phyloP scores from a whole-genome alignment of 352 stramenopile species.

The Globisporangium ultimum region DNA sequence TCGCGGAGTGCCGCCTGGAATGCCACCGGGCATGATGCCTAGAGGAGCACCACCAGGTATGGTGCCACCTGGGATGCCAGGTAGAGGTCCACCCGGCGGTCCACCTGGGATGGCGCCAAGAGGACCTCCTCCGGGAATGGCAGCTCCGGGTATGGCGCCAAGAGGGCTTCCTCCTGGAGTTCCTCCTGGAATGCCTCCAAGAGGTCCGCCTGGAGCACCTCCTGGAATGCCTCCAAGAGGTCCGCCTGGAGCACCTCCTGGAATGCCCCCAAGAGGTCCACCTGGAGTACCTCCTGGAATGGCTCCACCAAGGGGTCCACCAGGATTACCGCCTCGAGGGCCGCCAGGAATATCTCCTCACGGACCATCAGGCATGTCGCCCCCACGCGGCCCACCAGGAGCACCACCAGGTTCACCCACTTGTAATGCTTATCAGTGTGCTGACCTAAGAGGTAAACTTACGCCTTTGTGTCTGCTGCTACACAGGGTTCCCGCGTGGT shows the following conservation, averaged over 20 bases:
- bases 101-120: conserved; percentile 8
- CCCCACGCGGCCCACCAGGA: no score
- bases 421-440: no score
- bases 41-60: conserved; percentile 12
- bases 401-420: no score
- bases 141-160: conserved; percentile 5
- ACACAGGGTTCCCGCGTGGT: conserved; percentile 16
- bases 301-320: conserved; percentile 18
- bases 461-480: neutral
- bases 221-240: conserved; percentile 6
- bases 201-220: conserved; percentile 14
- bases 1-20: neutral
- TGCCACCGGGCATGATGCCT: conserved; percentile 4
- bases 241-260: conserved; percentile 11
- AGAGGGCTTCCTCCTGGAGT: conserved; percentile 9
- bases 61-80: conserved; percentile 6
- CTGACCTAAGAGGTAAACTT: no score
- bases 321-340: conserved; percentile 13
- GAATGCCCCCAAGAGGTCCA: conserved; percentile 18
- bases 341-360: no score
- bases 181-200: conserved; percentile 10
- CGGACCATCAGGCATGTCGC: no score
- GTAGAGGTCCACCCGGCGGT: conserved; percentile 8
- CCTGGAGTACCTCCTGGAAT: conserved; percentile 16
- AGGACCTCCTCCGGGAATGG: conserved; percentile 4